phyloP scores from a whole-genome alignment of 441 rosid genomes.

The Hura crepitans region DNA sequence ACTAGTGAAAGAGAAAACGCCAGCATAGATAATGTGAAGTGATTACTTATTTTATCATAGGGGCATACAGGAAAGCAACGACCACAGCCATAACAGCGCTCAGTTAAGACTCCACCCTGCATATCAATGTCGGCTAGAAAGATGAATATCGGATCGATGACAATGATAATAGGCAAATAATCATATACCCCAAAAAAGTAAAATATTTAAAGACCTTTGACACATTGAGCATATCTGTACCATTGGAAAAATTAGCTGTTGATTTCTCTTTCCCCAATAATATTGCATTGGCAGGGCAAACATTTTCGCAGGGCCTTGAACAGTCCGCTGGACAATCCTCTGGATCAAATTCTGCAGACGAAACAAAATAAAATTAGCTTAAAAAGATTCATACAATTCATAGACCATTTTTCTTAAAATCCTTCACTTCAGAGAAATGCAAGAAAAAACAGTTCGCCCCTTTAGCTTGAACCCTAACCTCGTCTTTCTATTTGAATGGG shows the following conservation, averaged over 20 bases:
- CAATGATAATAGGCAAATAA: background rate
- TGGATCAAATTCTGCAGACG: slow-evolving; percentile 51
- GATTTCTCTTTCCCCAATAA: slow-evolving; percentile 25
- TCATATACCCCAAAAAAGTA: slow-evolving; percentile 1
- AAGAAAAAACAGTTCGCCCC: too few species aligned
- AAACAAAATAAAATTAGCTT: slow-evolving; percentile 13
- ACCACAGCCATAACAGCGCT: slow-evolving; percentile 65
- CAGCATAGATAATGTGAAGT: background rate
- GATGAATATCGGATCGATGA: background rate
- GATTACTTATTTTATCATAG: slow-evolving; percentile 51
- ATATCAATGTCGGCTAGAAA: background rate
- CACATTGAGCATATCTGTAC: slow-evolving; percentile 20
- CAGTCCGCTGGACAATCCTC: slow-evolving; percentile 57
- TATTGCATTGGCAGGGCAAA: slow-evolving; percentile 66
- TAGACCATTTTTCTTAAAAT: background rate
- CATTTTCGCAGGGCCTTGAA: slow-evolving; percentile 52
- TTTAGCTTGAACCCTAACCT: background rate
- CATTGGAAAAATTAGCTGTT: slow-evolving; percentile 11
- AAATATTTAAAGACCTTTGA: slow-evolving; percentile 25
- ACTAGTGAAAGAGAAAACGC: background rate
- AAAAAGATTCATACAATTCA: background rate
- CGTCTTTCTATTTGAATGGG: background rate
- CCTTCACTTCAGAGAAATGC: background rate
- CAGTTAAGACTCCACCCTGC: slow-evolving; percentile 54
- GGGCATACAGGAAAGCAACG: slow-evolving; percentile 63